Evolutionary conservation across 2,329 filamentous ascomycete species (phyloP).

Genomic region (Colletotrichum sidae): DNA sequence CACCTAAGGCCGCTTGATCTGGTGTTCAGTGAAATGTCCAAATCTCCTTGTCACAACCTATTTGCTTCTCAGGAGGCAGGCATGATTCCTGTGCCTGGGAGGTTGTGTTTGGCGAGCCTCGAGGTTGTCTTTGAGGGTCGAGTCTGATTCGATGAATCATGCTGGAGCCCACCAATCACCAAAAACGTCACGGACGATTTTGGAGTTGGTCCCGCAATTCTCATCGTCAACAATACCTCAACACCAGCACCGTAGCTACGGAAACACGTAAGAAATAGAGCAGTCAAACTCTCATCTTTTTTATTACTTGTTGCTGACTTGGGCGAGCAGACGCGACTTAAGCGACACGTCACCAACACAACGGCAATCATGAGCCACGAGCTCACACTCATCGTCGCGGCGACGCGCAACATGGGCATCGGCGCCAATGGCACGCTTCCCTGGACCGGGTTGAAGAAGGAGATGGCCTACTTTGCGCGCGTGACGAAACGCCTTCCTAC

Average conservation of each 20-base stretch:
- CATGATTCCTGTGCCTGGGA: too few species aligned
- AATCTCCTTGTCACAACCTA: too few species aligned
- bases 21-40: too few species aligned
- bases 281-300: too few species aligned
- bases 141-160: slow-evolving; percentile 12
- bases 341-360: background rate
- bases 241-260: too few species aligned
- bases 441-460: slow-evolving; percentile 88
- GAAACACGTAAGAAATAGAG: too few species aligned
- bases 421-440: slow-evolving; percentile 83
- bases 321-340: too few species aligned
- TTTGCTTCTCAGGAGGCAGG: too few species aligned
- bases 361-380: slow-evolving; percentile 51
- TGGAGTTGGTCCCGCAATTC: slow-evolving; percentile 31
- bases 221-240: slow-evolving; percentile 11
- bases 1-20: too few species aligned
- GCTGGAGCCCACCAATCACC: slow-evolving; percentile 29
- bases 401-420: slow-evolving; percentile 91
- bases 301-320: too few species aligned
- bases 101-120: too few species aligned
- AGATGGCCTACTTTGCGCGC: slow-evolving; percentile 95
- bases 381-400: slow-evolving; percentile 93
- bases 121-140: background rate
- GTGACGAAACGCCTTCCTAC: slow-evolving; percentile 78
- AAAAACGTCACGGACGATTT: slow-evolving; percentile 6